Base-by-base conservation (phyloP, 176 grass and related monocot genomes). In the Calamus simplicifolius region DNA sequence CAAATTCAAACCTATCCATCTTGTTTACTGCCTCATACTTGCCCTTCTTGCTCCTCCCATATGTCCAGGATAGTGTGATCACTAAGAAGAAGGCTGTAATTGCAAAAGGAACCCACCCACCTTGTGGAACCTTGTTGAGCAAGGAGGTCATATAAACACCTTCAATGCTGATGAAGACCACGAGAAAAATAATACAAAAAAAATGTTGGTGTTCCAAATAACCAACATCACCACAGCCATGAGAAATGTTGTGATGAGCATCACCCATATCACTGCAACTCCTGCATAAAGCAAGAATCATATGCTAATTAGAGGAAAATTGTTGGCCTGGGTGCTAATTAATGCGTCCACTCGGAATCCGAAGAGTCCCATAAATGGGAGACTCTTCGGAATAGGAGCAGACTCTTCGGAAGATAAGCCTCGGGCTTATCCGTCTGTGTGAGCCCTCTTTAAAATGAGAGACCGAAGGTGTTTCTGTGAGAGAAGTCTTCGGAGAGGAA, bases 251-350 rank as follows among this genome's bases (percentile, higher is more conserved):
- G 89, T 95, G 70, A 95, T 89, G 16, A 95, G 72, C 89, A 95
- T 95, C 52, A 95, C 89, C 81, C 76, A 95, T 67, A 95, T 95
- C 66, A 95, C 89, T 2, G 85, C 82, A 16, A 85, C 82, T n/a
- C 89, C 89, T 93, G 69, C 19, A 75, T 23, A 51, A 53, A 29
- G 27, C 48, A 26, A 4, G 5, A 48, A 16, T 18, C 25, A 54
- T 14, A 5, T 29, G 19, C 26, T 5, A 16, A 7, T n/a, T 69
- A 74, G 29, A 73, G 68, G 35, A 18, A 70, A 10, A 12, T 38
- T n/a, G n/a, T n/a, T n/a, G n/a, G n/a, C n/a, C n/a, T n/a, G n/a
- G n/a, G n/a, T n/a, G n/a, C n/a, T n/a, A n/a, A n/a, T n/a, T n/a
- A n/a, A n/a, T n/a, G n/a, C n/a, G n/a, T n/a, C n/a, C n/a, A n/a